Evolutionary conservation across 164 flowering plant species (phyloP).

Genomic region (Umbilicus rupestris): DNA sequence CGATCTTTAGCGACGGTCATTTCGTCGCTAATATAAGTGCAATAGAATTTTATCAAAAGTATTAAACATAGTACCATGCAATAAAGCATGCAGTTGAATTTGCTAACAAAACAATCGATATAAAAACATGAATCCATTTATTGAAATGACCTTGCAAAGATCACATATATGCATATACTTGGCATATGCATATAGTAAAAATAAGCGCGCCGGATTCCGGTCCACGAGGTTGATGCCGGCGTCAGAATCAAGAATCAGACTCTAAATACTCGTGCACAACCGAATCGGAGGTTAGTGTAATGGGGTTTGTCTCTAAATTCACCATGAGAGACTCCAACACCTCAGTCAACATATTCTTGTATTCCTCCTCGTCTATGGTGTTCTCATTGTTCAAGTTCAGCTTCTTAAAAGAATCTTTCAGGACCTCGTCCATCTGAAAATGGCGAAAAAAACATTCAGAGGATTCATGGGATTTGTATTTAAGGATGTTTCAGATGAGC

Average conservation of each 20-base stretch:
- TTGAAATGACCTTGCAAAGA: not conserved
- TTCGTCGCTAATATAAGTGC: not conserved
- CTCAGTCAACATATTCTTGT: slow-evolving; percentile 62
- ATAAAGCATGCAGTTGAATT: no score
- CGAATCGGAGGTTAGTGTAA: slow-evolving; percentile 57
- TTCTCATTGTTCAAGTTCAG: slow-evolving; percentile 56
- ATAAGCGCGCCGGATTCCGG: not conserved
- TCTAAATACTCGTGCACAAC: slow-evolving; percentile 79
- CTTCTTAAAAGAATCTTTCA: slow-evolving; percentile 42
- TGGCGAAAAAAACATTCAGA: not conserved
- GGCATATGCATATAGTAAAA: not conserved
- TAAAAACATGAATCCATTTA: no score
- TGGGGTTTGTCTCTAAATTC: slow-evolving; percentile 65
- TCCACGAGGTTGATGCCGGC: slow-evolving; percentile 24
- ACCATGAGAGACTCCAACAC: slow-evolving; percentile 71
- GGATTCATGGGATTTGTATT: not conserved
- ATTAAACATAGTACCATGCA: no score
- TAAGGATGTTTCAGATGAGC: no score
- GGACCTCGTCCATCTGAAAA: slow-evolving; percentile 52
- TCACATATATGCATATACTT: not conserved
- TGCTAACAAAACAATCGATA: no score
- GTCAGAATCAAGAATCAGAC: slow-evolving; percentile 39
- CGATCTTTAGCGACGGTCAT: not conserved
- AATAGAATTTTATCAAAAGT: no score
- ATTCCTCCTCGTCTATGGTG: slow-evolving; percentile 57